These are phyloP conservation scores for Starmerella asiatica DNA, from an alignment of 805 yeast genomes.

Conservation along the genomic window DNA sequence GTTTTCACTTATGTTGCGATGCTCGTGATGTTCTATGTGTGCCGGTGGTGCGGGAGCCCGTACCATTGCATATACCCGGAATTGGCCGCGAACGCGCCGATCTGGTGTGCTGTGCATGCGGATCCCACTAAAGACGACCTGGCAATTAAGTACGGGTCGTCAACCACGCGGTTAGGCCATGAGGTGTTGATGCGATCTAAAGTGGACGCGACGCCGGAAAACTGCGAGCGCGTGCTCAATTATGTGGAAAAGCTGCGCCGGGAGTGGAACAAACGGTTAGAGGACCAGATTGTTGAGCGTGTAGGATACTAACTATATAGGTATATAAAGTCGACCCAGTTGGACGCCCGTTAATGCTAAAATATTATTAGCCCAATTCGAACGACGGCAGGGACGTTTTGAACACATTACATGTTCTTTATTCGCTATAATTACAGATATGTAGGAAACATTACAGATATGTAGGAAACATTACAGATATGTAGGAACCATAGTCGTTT, in stretches of 20 bases:
- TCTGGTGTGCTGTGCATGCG: conserved; percentile 47
- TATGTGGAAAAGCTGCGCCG: conserved; percentile 43
- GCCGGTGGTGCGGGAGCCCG: conserved; percentile 68
- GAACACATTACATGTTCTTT: too few species aligned
- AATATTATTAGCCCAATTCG: too few species aligned
- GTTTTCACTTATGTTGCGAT: conserved; percentile 72
- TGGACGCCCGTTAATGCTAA: too few species aligned
- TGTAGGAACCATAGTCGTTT: too few species aligned
- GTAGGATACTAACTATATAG: conserved; percentile 11
- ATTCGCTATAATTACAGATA: too few species aligned
- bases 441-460: too few species aligned
- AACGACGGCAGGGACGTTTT: too few species aligned
- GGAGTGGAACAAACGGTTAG: conserved; percentile 65
- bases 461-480: too few species aligned
- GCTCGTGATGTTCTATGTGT: conserved; percentile 69
- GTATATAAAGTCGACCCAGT: too few species aligned
- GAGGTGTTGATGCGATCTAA: conserved; percentile 42
- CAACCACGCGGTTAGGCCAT: conserved; percentile 47
- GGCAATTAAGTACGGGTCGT: conserved; percentile 58
- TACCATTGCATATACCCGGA: conserved; percentile 86
- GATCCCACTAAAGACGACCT: conserved; percentile 37
- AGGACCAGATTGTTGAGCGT: conserved; percentile 53
- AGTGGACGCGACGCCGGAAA: conserved; percentile 28
- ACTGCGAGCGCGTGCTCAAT: conserved; percentile 50
- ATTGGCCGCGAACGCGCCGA: conserved; percentile 77